phyloP scores from a whole-genome alignment of 805 yeast genomes.

The Candida silvicultrix region DNA sequence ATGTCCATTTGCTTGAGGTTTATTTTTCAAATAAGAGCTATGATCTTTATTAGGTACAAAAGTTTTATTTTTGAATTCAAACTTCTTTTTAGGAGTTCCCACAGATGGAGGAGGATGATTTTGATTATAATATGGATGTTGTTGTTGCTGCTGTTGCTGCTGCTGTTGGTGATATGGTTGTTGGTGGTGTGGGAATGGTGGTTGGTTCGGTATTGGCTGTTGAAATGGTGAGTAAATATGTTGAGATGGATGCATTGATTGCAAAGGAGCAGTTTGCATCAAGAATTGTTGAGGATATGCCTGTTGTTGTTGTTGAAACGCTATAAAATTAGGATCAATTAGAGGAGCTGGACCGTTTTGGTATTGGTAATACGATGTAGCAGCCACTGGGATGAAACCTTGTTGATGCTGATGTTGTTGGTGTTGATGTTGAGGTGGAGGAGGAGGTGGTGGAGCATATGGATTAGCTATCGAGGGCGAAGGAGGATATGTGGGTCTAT shows the following conservation, averaged over 20 bases:
- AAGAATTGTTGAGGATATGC: background rate
- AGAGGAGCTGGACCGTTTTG: background rate
- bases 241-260: background rate
- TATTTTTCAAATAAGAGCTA: background rate
- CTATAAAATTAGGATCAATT: background rate
- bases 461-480: background rate
- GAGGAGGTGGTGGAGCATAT: background rate
- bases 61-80: background rate
- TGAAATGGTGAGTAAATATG: background rate
- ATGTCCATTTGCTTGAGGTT: background rate
- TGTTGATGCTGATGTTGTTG: constrained; percentile 2
- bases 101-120: background rate
- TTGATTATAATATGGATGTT: background rate
- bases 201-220: background rate
- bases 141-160: background rate
- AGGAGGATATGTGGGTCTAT: background rate
- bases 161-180: background rate
- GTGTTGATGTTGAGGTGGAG: background rate
- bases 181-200: background rate
- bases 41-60: constrained; percentile 5
- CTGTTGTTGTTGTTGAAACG: background rate
- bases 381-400: background rate
- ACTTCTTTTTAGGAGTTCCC: background rate
- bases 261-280: background rate
- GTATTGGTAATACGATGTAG: background rate